A percentile compares a stretch with the other conserved stretches of the same genome.
These are phyloP conservation scores for Aristolochia californica DNA, from an alignment of 164 flowering plant genomes.

Conservation along the genomic window DNA sequence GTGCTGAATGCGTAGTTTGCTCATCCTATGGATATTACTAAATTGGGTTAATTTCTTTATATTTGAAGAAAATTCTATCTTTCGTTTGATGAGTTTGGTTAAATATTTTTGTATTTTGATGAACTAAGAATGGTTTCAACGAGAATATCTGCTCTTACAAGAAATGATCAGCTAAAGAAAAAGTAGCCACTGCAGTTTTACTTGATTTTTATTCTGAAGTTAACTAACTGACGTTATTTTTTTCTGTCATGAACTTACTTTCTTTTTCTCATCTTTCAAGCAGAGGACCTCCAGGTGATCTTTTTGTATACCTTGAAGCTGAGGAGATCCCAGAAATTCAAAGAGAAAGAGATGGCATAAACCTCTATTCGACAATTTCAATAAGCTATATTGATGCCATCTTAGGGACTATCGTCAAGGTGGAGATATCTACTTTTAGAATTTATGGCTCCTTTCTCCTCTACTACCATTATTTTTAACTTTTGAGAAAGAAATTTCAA, in stretches of 20 bases:
- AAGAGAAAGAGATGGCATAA: constrained; percentile 97
- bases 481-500: not conserved
- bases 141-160: too few relatives aligned
- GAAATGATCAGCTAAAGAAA: too few relatives aligned
- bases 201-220: too few relatives aligned
- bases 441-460: not conserved
- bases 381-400: constrained; percentile 82
- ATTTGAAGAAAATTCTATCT: too few relatives aligned
- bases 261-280: constrained; percentile 5
- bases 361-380: constrained; percentile 64
- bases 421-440: constrained; percentile 6
- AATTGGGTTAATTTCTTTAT: too few relatives aligned
- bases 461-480: not conserved
- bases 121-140: too few relatives aligned
- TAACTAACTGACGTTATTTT: too few relatives aligned
- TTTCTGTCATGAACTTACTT: not conserved
- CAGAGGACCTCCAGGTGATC: constrained; percentile 95
- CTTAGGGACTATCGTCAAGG: constrained; percentile 71
- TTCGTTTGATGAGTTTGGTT: too few relatives aligned
- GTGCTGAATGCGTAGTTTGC: too few relatives aligned
- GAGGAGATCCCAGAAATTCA: constrained; percentile 80
- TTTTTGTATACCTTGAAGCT: constrained; percentile 85
- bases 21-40: too few relatives aligned
- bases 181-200: too few relatives aligned
- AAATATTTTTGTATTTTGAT: too few relatives aligned